These are phyloP conservation scores for Sicyos baderoa DNA, from an alignment of 306 rosid species.

Conservation along the genomic window DNA sequence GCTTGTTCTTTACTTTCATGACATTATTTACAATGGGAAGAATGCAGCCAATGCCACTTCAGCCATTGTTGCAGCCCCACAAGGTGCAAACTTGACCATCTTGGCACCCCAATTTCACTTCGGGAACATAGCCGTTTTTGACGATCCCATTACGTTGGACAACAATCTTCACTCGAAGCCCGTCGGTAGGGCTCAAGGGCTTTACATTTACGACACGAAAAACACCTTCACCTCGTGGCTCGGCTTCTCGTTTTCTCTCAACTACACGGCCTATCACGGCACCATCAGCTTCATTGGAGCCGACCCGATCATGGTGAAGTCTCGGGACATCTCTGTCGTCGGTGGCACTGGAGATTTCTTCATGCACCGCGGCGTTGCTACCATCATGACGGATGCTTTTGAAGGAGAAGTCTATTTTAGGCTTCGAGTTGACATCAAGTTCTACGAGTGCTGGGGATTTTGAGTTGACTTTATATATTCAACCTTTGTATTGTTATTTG, in stretches of 20 bases:
- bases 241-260: slow-evolving; percentile 48
- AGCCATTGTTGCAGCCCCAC: slow-evolving; percentile 60
- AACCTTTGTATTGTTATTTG: background rate
- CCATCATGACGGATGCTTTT: slow-evolving; percentile 51
- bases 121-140: slow-evolving; percentile 56
- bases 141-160: slow-evolving; percentile 69
- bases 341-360: slow-evolving; percentile 84
- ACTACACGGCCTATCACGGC: slow-evolving; percentile 37
- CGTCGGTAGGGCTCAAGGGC: slow-evolving; percentile 71
- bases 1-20: slow-evolving; percentile 54
- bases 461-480: background rate
- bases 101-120: slow-evolving; percentile 44
- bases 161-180: slow-evolving; percentile 58
- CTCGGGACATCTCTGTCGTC: slow-evolving; percentile 49
- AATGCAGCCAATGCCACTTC: slow-evolving; percentile 63
- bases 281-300: slow-evolving; percentile 55
- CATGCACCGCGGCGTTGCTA: slow-evolving; percentile 67
- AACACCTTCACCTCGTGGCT: slow-evolving; percentile 59
- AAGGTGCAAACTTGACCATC: slow-evolving; percentile 47
- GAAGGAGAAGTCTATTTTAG: slow-evolving; percentile 72
- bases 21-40: slow-evolving; percentile 51
- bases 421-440: slow-evolving; percentile 51
- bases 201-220: slow-evolving; percentile 56
- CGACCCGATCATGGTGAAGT: slow-evolving; percentile 43
- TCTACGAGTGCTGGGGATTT: slow-evolving; percentile 58